phyloP scores from a whole-genome alignment of 139 green algal genomes.

The Chlorella sp. region DNA sequence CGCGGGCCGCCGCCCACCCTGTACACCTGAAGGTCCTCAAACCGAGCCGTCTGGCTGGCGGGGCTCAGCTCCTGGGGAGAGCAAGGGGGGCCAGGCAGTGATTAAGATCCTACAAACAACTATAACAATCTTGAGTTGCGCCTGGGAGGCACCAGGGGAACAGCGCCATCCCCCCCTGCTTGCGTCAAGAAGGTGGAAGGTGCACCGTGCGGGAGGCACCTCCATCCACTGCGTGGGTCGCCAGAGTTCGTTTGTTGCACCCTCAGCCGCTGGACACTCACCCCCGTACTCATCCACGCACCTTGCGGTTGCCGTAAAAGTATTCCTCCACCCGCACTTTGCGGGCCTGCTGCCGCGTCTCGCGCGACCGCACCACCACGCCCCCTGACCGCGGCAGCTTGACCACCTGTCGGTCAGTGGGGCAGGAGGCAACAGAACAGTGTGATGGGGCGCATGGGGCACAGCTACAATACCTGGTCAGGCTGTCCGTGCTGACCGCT shows the following conservation, averaged over 20 bases:
- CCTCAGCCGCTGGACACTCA: no score
- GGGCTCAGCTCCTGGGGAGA: constrained; percentile 56
- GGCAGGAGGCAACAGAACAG: not conserved
- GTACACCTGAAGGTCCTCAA: constrained; percentile 77
- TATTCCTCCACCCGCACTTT: constrained; percentile 83
- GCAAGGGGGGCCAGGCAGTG: not conserved
- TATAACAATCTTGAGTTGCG: no score
- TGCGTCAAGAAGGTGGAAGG: not conserved
- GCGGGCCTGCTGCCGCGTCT: constrained; percentile 62
- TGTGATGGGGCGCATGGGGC: not conserved
- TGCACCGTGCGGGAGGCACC: not conserved
- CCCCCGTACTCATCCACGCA: not conserved
- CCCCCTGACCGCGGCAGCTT: constrained; percentile 88
- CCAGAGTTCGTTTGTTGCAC: no score
- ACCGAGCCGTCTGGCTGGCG: constrained; percentile 55
- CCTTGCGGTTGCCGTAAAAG: constrained; percentile 85
- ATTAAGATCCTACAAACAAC: no score
- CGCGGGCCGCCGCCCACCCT: constrained; percentile 76
- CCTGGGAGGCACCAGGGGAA: no score
- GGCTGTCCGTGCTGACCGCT: no score
- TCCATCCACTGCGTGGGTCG: not conserved
- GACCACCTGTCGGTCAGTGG: constrained; percentile 38
- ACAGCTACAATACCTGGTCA: no score
- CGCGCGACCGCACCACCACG: constrained; percentile 71
- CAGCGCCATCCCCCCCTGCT: no score